These are phyloP conservation scores for Dactylellina cionopaga DNA, from an alignment of 2,329 filamentous ascomycete genomes.

Conservation along the genomic window DNA sequence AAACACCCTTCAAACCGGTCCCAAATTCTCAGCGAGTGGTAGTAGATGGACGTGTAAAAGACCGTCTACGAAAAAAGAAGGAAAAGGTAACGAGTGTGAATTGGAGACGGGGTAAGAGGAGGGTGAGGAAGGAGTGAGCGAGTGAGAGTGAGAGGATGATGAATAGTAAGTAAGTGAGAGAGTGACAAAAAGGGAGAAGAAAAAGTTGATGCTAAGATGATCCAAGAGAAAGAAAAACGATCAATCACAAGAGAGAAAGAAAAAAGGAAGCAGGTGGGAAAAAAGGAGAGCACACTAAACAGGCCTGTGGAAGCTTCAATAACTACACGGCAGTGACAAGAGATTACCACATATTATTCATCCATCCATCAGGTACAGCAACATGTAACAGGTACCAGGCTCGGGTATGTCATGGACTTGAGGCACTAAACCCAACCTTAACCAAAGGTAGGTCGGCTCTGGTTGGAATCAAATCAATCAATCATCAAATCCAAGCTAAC, in stretches of 20 bases:
- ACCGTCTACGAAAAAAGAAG: slow-evolving; percentile 41
- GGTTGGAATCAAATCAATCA: no score
- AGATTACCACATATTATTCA: no score
- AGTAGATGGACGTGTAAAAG: slow-evolving; percentile 53
- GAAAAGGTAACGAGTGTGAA: slow-evolving; percentile 43
- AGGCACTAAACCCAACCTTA: no score
- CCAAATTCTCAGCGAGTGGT: slow-evolving; percentile 47
- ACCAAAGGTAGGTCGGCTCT: no score
- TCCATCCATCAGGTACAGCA: no score
- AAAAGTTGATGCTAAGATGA: slow-evolving; percentile 10
- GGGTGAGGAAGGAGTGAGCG: slow-evolving; percentile 70
- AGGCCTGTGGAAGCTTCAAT: no score
- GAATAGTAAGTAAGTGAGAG: slow-evolving; percentile 49
- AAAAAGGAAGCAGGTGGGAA: background rate
- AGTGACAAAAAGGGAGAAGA: slow-evolving; percentile 22
- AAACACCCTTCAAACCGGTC: slow-evolving; percentile 7
- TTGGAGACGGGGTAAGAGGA: slow-evolving; percentile 59
- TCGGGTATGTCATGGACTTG: no score
- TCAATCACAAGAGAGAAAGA: background rate
- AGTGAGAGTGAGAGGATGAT: slow-evolving; percentile 55
- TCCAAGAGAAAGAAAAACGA: background rate
- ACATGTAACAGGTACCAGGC: no score
- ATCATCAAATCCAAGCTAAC: background rate
- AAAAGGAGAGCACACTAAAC: background rate
- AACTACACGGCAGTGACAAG: no score